Percentiles rank a stretch among this genome's conserved stretches.
These are phyloP conservation scores for Galerina sulciceps DNA, from an alignment of 768 basidiomycete genomes.

Conservation along the genomic window DNA sequence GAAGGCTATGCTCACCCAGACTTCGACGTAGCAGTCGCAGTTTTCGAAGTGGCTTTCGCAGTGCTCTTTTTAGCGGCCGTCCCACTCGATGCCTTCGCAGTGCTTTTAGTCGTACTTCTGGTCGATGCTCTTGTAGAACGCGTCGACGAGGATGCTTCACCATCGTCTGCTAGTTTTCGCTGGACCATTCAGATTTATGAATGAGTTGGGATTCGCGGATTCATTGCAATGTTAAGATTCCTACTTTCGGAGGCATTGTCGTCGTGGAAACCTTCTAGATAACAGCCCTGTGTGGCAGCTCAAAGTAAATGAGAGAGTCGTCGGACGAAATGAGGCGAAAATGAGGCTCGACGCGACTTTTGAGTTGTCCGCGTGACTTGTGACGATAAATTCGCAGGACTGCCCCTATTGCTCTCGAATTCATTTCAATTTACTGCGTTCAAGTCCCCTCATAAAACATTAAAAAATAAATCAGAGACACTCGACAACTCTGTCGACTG, in stretches of 20 bases:
- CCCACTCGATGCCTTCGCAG: conserved; percentile 1
- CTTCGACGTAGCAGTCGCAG: conserved; percentile 5
- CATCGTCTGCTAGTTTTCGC: conserved; percentile 63
- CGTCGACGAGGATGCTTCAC: conserved; percentile 37
- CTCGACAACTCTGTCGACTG: no score
- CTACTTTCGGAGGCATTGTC: conserved; percentile 44
- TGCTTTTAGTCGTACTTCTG: conserved; percentile 20
- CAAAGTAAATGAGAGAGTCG: neutral
- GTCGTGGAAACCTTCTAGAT: no score
- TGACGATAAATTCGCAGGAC: no score
- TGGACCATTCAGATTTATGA: conserved; percentile 24
- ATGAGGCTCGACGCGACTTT: conserved; percentile 26
- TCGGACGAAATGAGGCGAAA: conserved; percentile 16
- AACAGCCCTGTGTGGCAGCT: neutral
- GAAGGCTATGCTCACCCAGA: conserved; percentile 7
- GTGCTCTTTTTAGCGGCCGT: conserved; percentile 6
- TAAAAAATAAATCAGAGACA: no score
- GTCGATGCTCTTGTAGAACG: conserved; percentile 30
- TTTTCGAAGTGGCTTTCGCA: conserved; percentile 7
- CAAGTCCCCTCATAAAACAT: no score
- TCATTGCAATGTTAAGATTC: neutral
- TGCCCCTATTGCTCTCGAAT: no score
- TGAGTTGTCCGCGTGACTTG: conserved; percentile 30
- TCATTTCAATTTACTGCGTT: no score
- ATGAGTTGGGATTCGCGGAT: neutral